phyloP scores from a whole-genome alignment of 331 rosid genomes.

The Telfairia occidentalis region DNA sequence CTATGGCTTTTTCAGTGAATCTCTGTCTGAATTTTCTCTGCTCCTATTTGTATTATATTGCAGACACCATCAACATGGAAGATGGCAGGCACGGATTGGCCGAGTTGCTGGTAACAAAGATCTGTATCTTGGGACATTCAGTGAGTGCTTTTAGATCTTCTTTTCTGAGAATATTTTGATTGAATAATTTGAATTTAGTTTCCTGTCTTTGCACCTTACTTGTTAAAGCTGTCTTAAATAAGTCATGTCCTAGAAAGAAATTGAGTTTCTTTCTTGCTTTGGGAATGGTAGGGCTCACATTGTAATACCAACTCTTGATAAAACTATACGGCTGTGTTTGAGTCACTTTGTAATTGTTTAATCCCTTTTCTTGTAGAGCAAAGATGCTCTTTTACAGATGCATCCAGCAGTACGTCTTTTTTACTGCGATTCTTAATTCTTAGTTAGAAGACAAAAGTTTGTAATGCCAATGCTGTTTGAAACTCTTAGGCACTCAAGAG shows the following conservation, averaged over 20 bases:
- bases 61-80: slow-evolving; percentile 93
- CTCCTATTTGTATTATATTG: slow-evolving; percentile 16
- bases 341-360: not conserved
- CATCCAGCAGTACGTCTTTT: not conserved
- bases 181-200: not conserved
- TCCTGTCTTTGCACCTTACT: not conserved
- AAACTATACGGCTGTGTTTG: not conserved
- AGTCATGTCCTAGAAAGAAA: slow-evolving; percentile 1
- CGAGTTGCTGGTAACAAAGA: slow-evolving; percentile 91
- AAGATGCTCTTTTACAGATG: slow-evolving; percentile 7
- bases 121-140: slow-evolving; percentile 85
- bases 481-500: slow-evolving; percentile 66
- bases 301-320: not conserved
- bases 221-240: slow-evolving; percentile 5
- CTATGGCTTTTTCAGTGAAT: not conserved
- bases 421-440: not conserved
- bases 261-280: not conserved
- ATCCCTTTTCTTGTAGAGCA: not conserved
- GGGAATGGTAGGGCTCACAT: slow-evolving; percentile 8
- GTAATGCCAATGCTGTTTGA: not conserved
- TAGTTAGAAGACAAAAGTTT: not conserved
- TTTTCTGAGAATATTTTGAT: not conserved
- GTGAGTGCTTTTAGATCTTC: slow-evolving; percentile 34
- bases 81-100: slow-evolving; percentile 95
- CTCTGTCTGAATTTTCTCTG: slow-evolving; percentile 5